Evolutionary conservation across 257 asterid genomes (phyloP), one percentile per base, ranked within the genome.

Genomic region (Penstemon newberryi): DNA sequence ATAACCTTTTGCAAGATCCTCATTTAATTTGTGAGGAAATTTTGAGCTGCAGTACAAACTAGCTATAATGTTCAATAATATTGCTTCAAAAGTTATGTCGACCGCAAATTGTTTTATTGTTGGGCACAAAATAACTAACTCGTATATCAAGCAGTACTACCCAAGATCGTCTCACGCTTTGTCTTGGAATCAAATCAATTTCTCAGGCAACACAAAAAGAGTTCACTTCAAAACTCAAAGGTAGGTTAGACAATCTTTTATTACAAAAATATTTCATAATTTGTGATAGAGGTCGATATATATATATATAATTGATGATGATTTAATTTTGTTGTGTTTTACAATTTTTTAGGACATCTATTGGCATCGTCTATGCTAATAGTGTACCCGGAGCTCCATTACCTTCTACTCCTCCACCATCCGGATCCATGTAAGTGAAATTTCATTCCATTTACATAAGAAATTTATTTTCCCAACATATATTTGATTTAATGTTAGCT

Each of bases 341-440:
- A 25, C 33, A 45, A 13, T 18, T 37, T 66, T 55, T 70, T 45
- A 83, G 88, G 80, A 75, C 61, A 8, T 53, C 82, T 39, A 25
- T 78, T 78, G 12, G 46, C 46, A 1, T 25, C 1, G 86, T 78
- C 5, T 47, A 69, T 54, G 88, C 86, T 39, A 71, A 70, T 50
- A 56, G 66, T 18, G 73, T 55, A 10, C 89, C 92, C 0, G 89
- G 82, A 55, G 80, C 73, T 70, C 90, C 95, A 12, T 45, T 70
- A 46, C 88, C 96, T 15, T 50, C 94, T 3, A 83, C 72, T 36
- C 79, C 91, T 38, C 83, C 91, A 19, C 67, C 84, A 42, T 83
- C 88, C 40, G 66, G 50, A n/a, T 70, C 87, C 42, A 66, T 82
- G 96, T 89, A 74, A 70, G 82, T 71, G 7, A 10, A 49, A 9